Evolutionary conservation across 257 asterid species (phyloP), one percentile per base, ranked within the genome.

Genomic region (Scutellaria baicalensis): DNA sequence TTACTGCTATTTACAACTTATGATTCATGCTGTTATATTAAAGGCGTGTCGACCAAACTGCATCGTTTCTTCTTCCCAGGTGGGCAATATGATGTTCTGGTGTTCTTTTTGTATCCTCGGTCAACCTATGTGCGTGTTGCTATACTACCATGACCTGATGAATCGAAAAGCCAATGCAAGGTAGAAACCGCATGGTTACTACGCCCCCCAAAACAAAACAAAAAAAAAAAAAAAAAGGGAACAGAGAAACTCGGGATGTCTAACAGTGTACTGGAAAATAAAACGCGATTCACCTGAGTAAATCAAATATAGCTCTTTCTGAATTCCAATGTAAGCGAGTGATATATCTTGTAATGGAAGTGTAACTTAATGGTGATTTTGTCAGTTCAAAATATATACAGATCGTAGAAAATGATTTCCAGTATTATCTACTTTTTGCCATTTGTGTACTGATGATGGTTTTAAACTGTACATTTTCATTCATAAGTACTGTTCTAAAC

Each of bases 21-120:
- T 7, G 23, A 48, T n/a, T 14, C 1, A 5, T 5, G 6, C 16
- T 48, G 2, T 17, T 1, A 2, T 27, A 27, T 27, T 27, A 27
- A 10, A 38, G 17, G 3, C 31, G 12, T 31, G n/a, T 20, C 31
- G 38, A 14, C 31, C 23, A 12, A 16, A 47, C 16, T 50, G 4
- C 8, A 11, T 27, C 31, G 44, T 2, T 35, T 27, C 10, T 17
- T 58, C 45, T 68, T 35, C 43, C 59, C 91, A 94, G 99, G 97
- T 94, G 79, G 99, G 99, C 59, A 94, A 94, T 77, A 94, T 88
- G 95, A 73, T 86, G 70, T 94, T 94, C 78, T 94, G 97, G 99
- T 94, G 93, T 69, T 85, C 64, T 47, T 94, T 94, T 83, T 77
- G 99, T 64, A 88, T 91, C 77, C 70, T 91, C 11, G 99, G 99